Evolutionary conservation across 2,329 filamentous ascomycete genomes (phyloP).

Genomic region (Cercospora nicotianae): DNA sequence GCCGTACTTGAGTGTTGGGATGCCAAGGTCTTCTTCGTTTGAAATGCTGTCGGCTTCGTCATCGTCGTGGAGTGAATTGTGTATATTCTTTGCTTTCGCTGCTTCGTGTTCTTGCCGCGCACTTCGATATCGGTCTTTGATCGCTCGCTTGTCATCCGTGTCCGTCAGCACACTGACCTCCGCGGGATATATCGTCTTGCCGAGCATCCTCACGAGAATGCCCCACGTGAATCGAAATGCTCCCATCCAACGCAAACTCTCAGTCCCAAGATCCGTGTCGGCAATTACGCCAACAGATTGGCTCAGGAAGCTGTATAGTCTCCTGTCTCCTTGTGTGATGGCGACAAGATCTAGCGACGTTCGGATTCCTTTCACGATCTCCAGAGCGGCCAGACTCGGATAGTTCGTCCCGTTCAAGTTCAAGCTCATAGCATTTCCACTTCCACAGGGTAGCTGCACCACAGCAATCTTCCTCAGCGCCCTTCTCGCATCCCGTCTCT

Average conservation of each 20-base stretch:
- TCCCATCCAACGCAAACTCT: slow-evolving; percentile 92
- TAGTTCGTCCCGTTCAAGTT: slow-evolving; percentile 82
- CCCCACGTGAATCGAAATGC: slow-evolving; percentile 80
- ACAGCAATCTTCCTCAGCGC: slow-evolving; percentile 78
- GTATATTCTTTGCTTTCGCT: slow-evolving; percentile 30
- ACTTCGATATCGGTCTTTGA: slow-evolving; percentile 69
- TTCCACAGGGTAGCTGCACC: slow-evolving; percentile 85
- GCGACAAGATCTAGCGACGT: slow-evolving; percentile 84
- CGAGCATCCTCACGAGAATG: slow-evolving; percentile 72
- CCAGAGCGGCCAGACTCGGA: slow-evolving; percentile 73
- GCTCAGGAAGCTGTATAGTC: slow-evolving; percentile 83
- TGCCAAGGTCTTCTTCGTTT: slow-evolving; percentile 34
- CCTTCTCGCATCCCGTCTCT: slow-evolving; percentile 69
- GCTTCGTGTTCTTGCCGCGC: slow-evolving; percentile 32
- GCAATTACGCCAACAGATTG: slow-evolving; percentile 88
- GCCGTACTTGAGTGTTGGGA: slow-evolving; percentile 75
- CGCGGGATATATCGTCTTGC: slow-evolving; percentile 79
- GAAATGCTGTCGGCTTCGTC: slow-evolving; percentile 10
- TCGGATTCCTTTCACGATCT: slow-evolving; percentile 82
- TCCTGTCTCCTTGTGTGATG: slow-evolving; percentile 74
- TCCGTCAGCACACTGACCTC: slow-evolving; percentile 84
- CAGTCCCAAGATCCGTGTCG: slow-evolving; percentile 85
- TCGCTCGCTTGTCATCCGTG: slow-evolving; percentile 69
- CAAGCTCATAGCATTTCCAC: slow-evolving; percentile 89
- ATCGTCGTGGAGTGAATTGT: slow-evolving; percentile 11